Base-by-base conservation (phyloP, 2,329 filamentous ascomycete genomes). In the Claviceps sp. region DNA sequence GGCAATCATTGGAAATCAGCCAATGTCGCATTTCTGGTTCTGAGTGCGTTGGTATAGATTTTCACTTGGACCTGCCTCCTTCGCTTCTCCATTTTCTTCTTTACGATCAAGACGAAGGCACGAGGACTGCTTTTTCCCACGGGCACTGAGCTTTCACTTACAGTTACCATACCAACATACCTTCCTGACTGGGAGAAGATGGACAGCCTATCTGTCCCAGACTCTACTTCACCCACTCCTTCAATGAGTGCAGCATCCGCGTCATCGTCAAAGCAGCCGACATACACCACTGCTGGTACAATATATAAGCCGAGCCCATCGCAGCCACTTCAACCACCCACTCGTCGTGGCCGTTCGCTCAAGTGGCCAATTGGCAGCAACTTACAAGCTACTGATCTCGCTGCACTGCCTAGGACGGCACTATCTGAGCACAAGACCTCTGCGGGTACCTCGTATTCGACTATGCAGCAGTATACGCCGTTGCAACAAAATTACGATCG, bases 211-310 rank as follows among this genome's bases (percentile, higher is more conserved):
- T 49, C 58, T 49, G 61, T 47, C 18, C 24, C 48, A 8, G 44
- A 61, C 54, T 60, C 63, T 48, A 57, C 57, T 52, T 54, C 52
- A 51, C 60, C 55, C 52, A 53, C 59, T 50, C 51, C 56, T 44
- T 59, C 60, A 37, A 57, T 56, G 45, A 60, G 58, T 44, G 40
- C 52, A 34, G 43, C 54, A 18, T 56, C 59, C 48, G 52, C 53
- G 30, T 58, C 58, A 40, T 54, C 58, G 38, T 57, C 54, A 53
- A 65, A 60, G 51, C 69, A 70, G 55, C 66, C 67, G 26, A 72
- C 70, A 45, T 79, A 78, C 59, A 79, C 75, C 16, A 79, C 76
- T 7, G 76, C 76, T 22, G 76, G 76, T n/a, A 78, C 76, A 4
- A 67, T 77, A 47, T 78, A 76, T 63, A 75, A 76, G 37, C 74